Conservation (phyloP, 805 yeast genomes). For the Cyberlindnera xishuangbannaensis region DNA sequence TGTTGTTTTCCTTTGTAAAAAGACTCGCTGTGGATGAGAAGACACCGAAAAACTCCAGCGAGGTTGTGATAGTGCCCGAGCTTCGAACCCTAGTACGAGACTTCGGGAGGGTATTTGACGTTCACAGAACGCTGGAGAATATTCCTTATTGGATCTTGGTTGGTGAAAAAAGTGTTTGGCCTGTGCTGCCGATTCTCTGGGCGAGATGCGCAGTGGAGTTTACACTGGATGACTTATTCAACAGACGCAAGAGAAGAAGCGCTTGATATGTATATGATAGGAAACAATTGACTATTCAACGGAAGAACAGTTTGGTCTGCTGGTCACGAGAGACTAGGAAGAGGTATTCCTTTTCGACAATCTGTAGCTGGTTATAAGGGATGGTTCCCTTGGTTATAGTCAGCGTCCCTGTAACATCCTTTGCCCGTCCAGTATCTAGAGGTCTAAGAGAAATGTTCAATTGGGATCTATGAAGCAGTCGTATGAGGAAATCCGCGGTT, state of each 20-base stretch:
- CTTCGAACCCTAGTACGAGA: constrained; percentile 47
- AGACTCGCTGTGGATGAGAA: constrained; percentile 84
- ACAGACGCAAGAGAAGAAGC: constrained; percentile 17
- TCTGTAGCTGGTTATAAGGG: constrained; percentile 19
- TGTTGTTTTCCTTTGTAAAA: constrained; percentile 63
- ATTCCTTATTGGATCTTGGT: constrained; percentile 85
- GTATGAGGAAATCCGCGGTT: constrained; percentile 41
- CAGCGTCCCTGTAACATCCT: constrained; percentile 72
- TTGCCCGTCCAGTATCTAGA: constrained; percentile 73
- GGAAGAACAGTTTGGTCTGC: constrained; percentile 35
- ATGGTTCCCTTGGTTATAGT: constrained; percentile 48
- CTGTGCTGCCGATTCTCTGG: constrained; percentile 75
- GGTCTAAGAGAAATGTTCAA: constrained; percentile 57
- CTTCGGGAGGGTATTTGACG: constrained; percentile 34
- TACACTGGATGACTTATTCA: constrained; percentile 68
- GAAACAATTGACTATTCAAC: constrained; percentile 28
- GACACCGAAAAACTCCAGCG: constrained; percentile 73
- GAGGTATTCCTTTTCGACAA: constrained; percentile 58
- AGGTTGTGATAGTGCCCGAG: constrained; percentile 88
- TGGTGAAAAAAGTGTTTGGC: constrained; percentile 94
- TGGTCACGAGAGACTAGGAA: constrained; percentile 53
- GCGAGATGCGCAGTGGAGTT: constrained; percentile 88
- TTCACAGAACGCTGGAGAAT: constrained; percentile 76
- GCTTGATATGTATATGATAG: neutral
- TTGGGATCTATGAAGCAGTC: constrained; percentile 44